Conservation (phyloP, 805 yeast species). For the Wickerhamiella allomyrinae region DNA sequence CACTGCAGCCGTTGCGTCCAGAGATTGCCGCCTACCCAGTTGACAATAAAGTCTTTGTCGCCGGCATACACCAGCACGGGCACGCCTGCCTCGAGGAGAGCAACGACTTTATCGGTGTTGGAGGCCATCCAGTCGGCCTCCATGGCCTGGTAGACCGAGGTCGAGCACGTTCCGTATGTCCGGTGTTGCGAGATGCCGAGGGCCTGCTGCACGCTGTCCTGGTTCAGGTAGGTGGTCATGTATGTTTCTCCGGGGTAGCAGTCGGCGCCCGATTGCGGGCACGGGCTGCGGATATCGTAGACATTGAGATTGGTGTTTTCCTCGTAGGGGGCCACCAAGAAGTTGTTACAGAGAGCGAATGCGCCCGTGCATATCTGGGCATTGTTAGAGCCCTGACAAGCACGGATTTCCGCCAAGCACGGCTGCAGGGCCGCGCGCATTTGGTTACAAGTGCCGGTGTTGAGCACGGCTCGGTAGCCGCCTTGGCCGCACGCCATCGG, state of each 20-base stretch:
- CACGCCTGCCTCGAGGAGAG: conserved; percentile 52
- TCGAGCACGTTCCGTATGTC: conserved; percentile 43
- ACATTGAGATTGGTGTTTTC: conserved; percentile 76
- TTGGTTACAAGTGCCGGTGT: conserved; percentile 50
- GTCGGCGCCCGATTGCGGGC: conserved; percentile 21
- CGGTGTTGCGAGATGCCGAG: conserved; percentile 75
- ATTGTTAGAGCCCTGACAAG: conserved; percentile 38
- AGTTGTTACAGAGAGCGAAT: conserved; percentile 53
- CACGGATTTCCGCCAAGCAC: conserved; percentile 39
- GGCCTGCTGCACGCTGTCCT: conserved; percentile 56
- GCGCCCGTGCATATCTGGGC: conserved; percentile 47
- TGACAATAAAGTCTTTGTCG: conserved; percentile 88
- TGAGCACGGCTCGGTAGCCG: conserved; percentile 56
- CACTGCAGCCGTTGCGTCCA: conserved; percentile 66
- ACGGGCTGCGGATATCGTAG: conserved; percentile 68
- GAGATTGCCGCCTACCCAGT: conserved; percentile 85
- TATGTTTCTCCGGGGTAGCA: conserved; percentile 68
- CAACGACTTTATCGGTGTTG: conserved; percentile 53
- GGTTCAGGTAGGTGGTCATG: conserved; percentile 66
- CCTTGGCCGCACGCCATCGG: conserved; percentile 92
- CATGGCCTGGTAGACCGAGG: conserved; percentile 64
- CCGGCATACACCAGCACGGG: conserved; percentile 89
- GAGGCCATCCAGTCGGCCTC: conserved; percentile 94
- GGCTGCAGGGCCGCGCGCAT: conserved; percentile 45
- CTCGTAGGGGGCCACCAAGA: conserved; percentile 75